phyloP scores from a whole-genome alignment of 192 early-diverging fungal species.

The Gamsiella multidivaricata region DNA sequence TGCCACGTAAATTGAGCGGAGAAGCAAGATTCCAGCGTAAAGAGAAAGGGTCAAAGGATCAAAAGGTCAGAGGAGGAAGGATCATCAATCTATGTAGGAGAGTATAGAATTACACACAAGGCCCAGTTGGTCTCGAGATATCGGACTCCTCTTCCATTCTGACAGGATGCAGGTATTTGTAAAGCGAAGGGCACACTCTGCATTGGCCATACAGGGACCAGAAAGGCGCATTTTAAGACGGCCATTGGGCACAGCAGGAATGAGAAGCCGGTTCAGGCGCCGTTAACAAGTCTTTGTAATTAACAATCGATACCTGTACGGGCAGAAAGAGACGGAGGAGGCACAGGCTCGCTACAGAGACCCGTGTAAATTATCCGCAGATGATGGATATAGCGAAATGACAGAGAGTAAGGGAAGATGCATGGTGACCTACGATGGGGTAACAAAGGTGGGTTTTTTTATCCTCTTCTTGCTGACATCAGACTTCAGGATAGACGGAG shows the following conservation, averaged over 20 bases:
- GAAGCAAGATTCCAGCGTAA: not conserved
- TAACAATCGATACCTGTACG: too few relatives aligned
- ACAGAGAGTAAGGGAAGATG: not conserved
- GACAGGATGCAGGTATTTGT: not conserved
- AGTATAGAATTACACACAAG: conserved; percentile 4
- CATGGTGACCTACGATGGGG: not conserved
- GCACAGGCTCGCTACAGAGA: too few relatives aligned
- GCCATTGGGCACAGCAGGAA: not conserved
- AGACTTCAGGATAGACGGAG: too few relatives aligned
- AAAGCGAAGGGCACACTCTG: too few relatives aligned
- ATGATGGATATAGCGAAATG: not conserved
- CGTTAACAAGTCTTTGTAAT: not conserved
- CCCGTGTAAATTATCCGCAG: too few relatives aligned
- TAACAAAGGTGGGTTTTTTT: not conserved
- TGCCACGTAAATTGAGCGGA: not conserved
- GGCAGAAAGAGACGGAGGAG: too few relatives aligned
- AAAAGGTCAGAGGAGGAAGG: conserved; percentile 6
- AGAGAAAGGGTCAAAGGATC: not conserved
- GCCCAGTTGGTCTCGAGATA: conserved; percentile 8
- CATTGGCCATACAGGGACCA: not conserved
- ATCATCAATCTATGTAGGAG: conserved; percentile 5
- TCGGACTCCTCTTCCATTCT: conserved; percentile 6
- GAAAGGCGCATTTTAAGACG: too few relatives aligned
- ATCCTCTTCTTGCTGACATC: not conserved
- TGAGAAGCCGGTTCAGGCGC: not conserved